These are phyloP conservation scores for Phytophthora podocarpi DNA, from an alignment of 352 stramenopile genomes.

Conservation along the genomic window DNA sequence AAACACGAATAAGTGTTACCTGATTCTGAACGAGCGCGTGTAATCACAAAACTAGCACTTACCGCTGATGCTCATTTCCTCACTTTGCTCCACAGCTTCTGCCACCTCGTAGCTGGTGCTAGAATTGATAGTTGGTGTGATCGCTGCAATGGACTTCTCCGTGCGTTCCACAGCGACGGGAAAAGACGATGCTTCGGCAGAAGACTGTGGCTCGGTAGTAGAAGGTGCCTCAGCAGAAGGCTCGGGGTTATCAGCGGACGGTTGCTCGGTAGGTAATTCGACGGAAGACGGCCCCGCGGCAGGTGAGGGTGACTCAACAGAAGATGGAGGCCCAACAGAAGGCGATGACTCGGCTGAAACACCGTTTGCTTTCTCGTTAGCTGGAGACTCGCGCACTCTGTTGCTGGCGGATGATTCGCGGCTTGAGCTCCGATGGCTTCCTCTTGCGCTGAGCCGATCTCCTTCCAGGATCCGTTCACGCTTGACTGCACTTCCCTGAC, in stretches of 20 bases:
- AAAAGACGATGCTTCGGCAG: slow-evolving; percentile 18
- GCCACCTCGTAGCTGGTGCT: slow-evolving; percentile 3
- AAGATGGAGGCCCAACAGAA: not conserved
- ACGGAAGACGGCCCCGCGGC: not conserved
- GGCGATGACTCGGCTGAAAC: not conserved
- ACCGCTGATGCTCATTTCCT: slow-evolving; percentile 46
- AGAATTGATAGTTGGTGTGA: slow-evolving; percentile 10
- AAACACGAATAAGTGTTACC: not conserved
- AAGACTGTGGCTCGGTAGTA: slow-evolving; percentile 9
- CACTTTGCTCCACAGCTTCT: slow-evolving; percentile 18
- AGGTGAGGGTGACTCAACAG: not conserved
- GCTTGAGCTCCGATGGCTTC: slow-evolving; percentile 14
- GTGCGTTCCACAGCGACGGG: slow-evolving; percentile 9
- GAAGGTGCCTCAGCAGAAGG: not conserved
- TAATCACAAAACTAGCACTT: slow-evolving; percentile 8
- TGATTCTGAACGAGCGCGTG: no score
- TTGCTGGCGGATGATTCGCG: slow-evolving; percentile 11
- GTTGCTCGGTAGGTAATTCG: not conserved
- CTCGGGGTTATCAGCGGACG: not conserved
- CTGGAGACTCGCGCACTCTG: not conserved
- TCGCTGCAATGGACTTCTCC: slow-evolving; percentile 1
- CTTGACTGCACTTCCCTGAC: slow-evolving; percentile 7
- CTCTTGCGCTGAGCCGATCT: slow-evolving; percentile 1
- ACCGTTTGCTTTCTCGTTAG: slow-evolving; percentile 2
- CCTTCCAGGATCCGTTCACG: not conserved